phyloP scores from a whole-genome alignment of 192 early-diverging fungal genomes.

The Entomortierella parvispora region DNA sequence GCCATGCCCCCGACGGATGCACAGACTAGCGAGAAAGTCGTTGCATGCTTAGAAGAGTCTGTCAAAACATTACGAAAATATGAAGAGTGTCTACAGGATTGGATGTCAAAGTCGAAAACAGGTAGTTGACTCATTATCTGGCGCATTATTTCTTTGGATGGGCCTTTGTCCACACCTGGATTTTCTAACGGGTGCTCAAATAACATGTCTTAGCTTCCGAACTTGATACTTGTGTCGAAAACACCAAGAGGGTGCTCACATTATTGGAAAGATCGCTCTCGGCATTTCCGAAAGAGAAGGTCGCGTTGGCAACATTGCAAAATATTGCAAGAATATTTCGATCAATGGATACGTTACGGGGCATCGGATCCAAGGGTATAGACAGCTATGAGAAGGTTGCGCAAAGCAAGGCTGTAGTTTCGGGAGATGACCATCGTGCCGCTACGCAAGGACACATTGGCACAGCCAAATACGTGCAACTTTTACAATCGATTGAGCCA shows the following conservation, averaged over 20 bases:
- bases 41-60: constrained; percentile 6
- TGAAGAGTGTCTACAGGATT: constrained; percentile 14
- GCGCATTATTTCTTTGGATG: neutral
- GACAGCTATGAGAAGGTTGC: constrained; percentile 9
- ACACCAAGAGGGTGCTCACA: neutral
- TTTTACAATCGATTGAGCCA: neutral
- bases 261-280: constrained; percentile 1
- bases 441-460: neutral
- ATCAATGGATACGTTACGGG: constrained; percentile 32
- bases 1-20: neutral
- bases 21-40: neutral
- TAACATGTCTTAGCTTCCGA: constrained; percentile 11
- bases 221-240: neutral
- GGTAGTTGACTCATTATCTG: constrained; percentile 6
- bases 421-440: neutral
- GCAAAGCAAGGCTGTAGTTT: neutral
- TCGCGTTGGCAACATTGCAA: constrained; percentile 4
- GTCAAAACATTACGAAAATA: constrained; percentile 18
- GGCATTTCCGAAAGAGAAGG: neutral
- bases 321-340: constrained; percentile 43
- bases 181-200: too few relatives aligned
- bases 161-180: neutral
- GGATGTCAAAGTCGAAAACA: constrained; percentile 6
- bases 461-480: neutral
- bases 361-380: constrained; percentile 29